Base-by-base conservation (phyloP, 805 yeast genomes). In the Yamadazyma nakazawae region DNA sequence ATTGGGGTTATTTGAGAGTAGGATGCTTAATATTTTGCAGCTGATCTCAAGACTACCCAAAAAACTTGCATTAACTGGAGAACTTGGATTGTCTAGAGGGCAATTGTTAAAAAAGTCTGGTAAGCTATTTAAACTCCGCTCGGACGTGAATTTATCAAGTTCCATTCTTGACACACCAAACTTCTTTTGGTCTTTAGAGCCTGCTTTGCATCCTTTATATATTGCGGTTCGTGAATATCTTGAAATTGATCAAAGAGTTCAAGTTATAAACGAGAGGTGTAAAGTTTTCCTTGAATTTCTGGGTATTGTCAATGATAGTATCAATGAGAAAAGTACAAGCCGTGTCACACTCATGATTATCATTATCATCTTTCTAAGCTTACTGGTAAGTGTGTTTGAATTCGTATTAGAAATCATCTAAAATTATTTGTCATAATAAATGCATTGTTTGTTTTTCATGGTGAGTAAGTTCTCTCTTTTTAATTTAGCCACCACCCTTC, bases 161-260 rank as follows among this genome's bases (percentile, higher is more conserved):
- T 88, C 88, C 53, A 90, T 94, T 18, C 72, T 94, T 45, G 99
- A 94, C 59, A 90, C 96, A 0, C 99, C 99, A 0, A 96, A 89
- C 51, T 90, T 88, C 60, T 94, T 94, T 64, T 94, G 99, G 99
- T 87, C 91, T 26, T 42, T 78, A 51, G 99, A 94, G 66, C 99
- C 99, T 5, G 91, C 96, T 34, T 75, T 94, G 54, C 96, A 92
- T 62, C 98, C 98, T 3, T 70, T 94, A 36, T 94, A 94, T 64
- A 75, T 76, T 31, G 97, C 97, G 1, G 83, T 91, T 47, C 70
- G 97, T 48, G 97, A 94, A 53, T 94, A 94, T 58, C 69, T 94
- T 47, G 99, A 94, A 66, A 91, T 94, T 51, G 97, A 92, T 61
- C 96, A 88, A 65, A 72, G 99, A 45, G 97, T 92, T 26, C 91